Percentiles rank a stretch among this genome's conserved stretches.
Conservation (phyloP, 2,329 filamentous ascomycete species). For the Diaporthe citri region DNA sequence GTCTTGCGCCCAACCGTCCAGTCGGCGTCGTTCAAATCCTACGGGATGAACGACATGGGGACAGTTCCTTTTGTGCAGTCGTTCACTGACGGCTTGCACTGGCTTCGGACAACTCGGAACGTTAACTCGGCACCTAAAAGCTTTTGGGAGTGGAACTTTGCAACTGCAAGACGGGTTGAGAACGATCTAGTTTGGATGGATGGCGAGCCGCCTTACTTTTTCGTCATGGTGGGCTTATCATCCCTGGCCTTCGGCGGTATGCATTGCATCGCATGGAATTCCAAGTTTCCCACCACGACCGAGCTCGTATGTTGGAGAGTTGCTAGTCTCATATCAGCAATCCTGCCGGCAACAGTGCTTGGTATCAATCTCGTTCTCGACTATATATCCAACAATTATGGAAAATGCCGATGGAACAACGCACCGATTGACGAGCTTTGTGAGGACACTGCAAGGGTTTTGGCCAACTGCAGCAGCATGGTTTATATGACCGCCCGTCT, state of each 20-base stretch:
- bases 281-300: neutral
- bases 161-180: neutral
- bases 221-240: neutral
- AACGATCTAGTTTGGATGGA: neutral
- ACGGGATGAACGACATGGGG: neutral
- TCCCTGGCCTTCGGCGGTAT: neutral
- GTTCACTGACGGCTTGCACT: neutral
- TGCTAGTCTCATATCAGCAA: neutral
- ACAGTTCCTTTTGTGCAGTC: neutral
- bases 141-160: neutral
- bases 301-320: neutral
- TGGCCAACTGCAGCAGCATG: neutral
- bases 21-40: neutral
- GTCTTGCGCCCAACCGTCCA: neutral
- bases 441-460: neutral
- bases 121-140: neutral
- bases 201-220: neutral
- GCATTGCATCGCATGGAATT: constrained; percentile 4
- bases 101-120: neutral
- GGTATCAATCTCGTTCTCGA: neutral
- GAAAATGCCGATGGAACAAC: neutral
- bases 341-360: neutral
- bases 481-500: neutral
- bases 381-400: neutral
- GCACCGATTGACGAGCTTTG: neutral